Evolutionary conservation across 768 basidiomycete genomes (phyloP), one percentile per base, ranked within the genome.

Genomic region (Mycena epipterygia): DNA sequence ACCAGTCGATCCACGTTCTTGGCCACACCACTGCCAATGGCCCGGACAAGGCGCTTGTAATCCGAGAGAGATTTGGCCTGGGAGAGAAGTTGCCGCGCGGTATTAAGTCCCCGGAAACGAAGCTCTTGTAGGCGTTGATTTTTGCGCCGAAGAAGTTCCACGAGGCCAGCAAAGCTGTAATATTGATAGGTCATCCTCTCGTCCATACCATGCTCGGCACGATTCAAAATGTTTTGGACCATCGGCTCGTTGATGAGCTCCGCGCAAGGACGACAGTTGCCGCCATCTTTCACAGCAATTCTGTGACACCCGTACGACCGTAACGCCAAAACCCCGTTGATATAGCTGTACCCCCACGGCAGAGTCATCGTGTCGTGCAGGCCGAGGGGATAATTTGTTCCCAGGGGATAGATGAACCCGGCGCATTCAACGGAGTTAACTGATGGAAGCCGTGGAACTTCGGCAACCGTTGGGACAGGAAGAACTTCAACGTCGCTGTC

Each of bases 21-120:
- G 17, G 53, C 49, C 5, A 33, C 23, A 3, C 66, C 58, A 23
- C 67, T 68, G 23, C 57, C 67, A 17, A 68, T 39, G 0, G 67
- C 67, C 14, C 25, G 23, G 21, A 65, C 55, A 14, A 65, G 29
- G 11, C 55, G 64, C 33, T 65, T 65, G 53, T 65, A 57, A 17
- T 65, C 64, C 2, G 53, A 56, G 16, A 65, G 14, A 1, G 64
- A 25, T 12, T 13, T 8, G 8, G 55, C 25, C n/a, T 57, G 41
- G 5, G 53, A 29, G n/a, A 65, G 19, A 19, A 65, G 53, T 4
- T 46, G 48, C 2, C 41, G 52, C 0, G 64, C 42, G 42, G 19
- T 46, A 5, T 6, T 65, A 13, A 65, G 23, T 12, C 44, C n/a
- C 3, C 41, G 42, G 2, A 65, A n/a, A 5, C 53, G 41, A 5